Evolutionary conservation across 805 yeast genomes (phyloP).

Genomic region (Candida insectalens): DNA sequence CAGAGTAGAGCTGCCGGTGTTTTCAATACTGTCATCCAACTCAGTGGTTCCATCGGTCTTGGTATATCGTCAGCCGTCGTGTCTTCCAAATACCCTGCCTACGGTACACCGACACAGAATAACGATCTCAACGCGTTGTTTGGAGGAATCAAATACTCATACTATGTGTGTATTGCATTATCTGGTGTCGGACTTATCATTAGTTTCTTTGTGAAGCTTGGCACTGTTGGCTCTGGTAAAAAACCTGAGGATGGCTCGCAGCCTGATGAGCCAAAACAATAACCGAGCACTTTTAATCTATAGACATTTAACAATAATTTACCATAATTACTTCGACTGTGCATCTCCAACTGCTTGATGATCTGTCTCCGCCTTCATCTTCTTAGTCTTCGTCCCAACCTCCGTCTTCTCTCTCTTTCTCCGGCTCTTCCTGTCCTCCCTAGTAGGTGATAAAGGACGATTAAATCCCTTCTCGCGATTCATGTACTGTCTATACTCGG

Average conservation of each 20-base stretch:
- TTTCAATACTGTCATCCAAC: slow-evolving; percentile 33
- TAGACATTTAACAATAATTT: not conserved
- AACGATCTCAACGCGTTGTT: slow-evolving; percentile 18
- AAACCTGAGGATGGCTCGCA: slow-evolving; percentile 1
- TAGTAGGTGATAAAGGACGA: slow-evolving; percentile 39
- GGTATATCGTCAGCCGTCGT: slow-evolving; percentile 32
- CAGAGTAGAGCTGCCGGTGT: slow-evolving; percentile 41
- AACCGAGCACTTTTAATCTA: not conserved
- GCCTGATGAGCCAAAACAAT: not conserved
- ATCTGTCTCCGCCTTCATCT: not conserved
- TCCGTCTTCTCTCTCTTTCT: slow-evolving; percentile 1
- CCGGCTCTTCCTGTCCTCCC: slow-evolving; percentile 6
- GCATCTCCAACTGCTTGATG: not conserved
- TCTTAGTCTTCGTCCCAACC: not conserved
- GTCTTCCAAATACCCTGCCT: slow-evolving; percentile 21
- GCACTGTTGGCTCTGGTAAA: slow-evolving; percentile 23
- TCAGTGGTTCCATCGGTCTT: slow-evolving; percentile 32
- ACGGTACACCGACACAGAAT: slow-evolving; percentile 20
- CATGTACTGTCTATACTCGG: slow-evolving; percentile 52
- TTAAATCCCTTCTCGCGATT: slow-evolving; percentile 48
- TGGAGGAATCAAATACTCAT: slow-evolving; percentile 26
- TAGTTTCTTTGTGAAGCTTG: slow-evolving; percentile 26
- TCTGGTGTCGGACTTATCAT: slow-evolving; percentile 21
- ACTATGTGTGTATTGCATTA: slow-evolving; percentile 30
- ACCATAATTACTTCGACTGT: not conserved